phyloP scores from a whole-genome alignment of 345 rosid species.

The Bretschneidera sinensis region DNA sequence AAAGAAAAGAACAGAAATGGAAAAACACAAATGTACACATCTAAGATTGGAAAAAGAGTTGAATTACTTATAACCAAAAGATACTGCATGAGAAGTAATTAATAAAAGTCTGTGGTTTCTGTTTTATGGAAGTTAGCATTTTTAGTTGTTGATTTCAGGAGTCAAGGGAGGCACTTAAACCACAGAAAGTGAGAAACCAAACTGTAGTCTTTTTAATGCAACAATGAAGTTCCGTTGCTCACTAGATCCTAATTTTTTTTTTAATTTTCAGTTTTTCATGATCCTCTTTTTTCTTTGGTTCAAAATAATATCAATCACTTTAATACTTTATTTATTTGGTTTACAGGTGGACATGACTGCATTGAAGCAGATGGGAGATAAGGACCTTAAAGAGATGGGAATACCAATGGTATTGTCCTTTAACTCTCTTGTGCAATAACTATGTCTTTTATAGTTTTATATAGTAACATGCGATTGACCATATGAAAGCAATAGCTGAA shows the following conservation, averaged over 20 bases:
- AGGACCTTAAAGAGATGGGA: conserved; percentile 53
- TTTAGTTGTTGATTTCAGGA: background rate
- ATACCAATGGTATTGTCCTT: conserved; percentile 49
- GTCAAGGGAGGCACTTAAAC: background rate
- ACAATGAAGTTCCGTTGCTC: background rate
- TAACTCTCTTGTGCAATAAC: background rate
- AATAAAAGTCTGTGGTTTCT: background rate
- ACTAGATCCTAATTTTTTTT: background rate
- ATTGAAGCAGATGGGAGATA: conserved; percentile 48
- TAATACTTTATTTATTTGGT: conserved; percentile 1
- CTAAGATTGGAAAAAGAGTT: background rate
- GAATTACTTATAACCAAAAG: too few relatives aligned
- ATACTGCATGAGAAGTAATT: too few relatives aligned
- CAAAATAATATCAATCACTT: background rate
- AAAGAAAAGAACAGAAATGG: background rate
- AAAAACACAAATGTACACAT: too few relatives aligned
- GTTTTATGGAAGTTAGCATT: background rate
- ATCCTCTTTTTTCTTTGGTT: background rate
- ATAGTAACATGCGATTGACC: background rate
- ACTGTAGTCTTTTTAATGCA: background rate
- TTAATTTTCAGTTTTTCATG: background rate
- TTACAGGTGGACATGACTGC: conserved; percentile 54
- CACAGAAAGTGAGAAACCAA: too few relatives aligned
- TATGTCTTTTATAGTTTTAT: background rate
- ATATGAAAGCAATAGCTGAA: too few relatives aligned